phyloP scores from a whole-genome alignment of 2,329 filamentous ascomycete species.

The Diplodia intermedia region DNA sequence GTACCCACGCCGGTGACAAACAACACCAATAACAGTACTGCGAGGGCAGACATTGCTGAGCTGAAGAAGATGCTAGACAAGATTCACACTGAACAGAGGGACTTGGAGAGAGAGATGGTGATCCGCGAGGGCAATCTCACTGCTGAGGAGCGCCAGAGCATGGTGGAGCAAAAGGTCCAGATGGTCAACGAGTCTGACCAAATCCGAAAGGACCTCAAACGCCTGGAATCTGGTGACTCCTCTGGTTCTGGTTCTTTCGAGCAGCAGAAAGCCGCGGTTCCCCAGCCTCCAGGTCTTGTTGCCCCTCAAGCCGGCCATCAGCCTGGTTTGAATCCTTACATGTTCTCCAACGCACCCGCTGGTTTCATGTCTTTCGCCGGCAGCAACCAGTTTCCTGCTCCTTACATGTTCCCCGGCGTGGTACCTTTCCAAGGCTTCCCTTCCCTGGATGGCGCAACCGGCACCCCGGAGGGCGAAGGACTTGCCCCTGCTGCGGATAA shows the following conservation, averaged over 20 bases:
- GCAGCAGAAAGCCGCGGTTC: constrained; percentile 2
- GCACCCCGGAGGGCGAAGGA: constrained; percentile 37
- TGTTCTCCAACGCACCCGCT: constrained; percentile 1
- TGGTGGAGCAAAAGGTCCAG: constrained; percentile 47
- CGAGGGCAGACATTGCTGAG: constrained; percentile 38
- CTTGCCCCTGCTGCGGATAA: constrained; percentile 31
- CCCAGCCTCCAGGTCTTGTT: constrained; percentile 2
- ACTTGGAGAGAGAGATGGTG: constrained; percentile 40
- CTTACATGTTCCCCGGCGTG: constrained; percentile 17
- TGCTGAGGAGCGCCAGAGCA: constrained; percentile 41
- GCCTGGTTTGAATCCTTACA: constrained; percentile 10
- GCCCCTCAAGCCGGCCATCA: constrained; percentile 10
- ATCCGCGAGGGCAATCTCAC: constrained; percentile 19
- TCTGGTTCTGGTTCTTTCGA: constrained; percentile 1
- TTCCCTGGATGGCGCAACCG: constrained; percentile 36
- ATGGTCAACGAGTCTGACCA: constrained; percentile 47
- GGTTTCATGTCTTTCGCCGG: constrained; percentile 9
- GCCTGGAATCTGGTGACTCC: constrained; percentile 33
- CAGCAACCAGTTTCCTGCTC: constrained; percentile 4
- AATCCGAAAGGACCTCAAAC: constrained; percentile 45
- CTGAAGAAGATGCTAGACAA: constrained; percentile 47
- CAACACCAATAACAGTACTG: constrained; percentile 25
- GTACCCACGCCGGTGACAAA: constrained; percentile 29
- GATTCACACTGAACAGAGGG: constrained; percentile 45
- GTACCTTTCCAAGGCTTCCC: constrained; percentile 28